Evolutionary conservation across 352 stramenopile genomes (phyloP).

Genomic region (Phytophthora tentaculata): DNA sequence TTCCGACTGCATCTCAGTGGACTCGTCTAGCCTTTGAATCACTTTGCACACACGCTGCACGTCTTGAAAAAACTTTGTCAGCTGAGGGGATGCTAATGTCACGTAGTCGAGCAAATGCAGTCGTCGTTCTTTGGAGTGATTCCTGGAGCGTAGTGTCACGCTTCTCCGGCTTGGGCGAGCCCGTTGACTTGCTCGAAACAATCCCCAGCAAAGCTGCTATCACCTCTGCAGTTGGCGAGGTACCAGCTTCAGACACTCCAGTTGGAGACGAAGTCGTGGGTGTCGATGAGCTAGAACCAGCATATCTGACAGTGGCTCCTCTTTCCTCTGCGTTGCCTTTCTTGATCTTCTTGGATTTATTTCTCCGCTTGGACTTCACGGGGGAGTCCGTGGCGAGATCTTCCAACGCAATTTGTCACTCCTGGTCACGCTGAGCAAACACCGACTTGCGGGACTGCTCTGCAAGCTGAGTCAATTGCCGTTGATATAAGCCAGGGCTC

Average conservation of each 20-base stretch:
- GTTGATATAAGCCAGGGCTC: too few species aligned
- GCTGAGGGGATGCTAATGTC: neutral
- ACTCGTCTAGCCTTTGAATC: slow-evolving; percentile 9
- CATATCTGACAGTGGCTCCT: neutral
- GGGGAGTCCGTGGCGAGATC: too few species aligned
- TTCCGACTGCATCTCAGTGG: slow-evolving; percentile 2
- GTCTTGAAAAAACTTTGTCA: slow-evolving; percentile 6
- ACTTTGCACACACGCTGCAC: slow-evolving; percentile 21
- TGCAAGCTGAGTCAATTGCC: too few species aligned
- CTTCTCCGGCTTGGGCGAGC: too few species aligned
- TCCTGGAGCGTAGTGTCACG: neutral
- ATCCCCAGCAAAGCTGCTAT: slow-evolving; percentile 4
- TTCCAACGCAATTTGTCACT: too few species aligned
- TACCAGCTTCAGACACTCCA: neutral
- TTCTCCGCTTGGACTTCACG: too few species aligned
- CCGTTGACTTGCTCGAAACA: too few species aligned
- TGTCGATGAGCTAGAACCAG: neutral
- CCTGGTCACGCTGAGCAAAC: too few species aligned
- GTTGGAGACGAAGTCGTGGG: neutral
- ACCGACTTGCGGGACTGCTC: too few species aligned
- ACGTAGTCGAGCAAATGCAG: slow-evolving; percentile 12
- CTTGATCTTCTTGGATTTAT: too few species aligned
- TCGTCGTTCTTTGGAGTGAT: slow-evolving; percentile 2
- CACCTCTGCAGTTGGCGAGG: neutral
- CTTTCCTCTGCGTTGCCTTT: too few species aligned